These are phyloP conservation scores for Brassica rapa DNA, from an alignment of 345 rosid species.

Conservation along the genomic window DNA sequence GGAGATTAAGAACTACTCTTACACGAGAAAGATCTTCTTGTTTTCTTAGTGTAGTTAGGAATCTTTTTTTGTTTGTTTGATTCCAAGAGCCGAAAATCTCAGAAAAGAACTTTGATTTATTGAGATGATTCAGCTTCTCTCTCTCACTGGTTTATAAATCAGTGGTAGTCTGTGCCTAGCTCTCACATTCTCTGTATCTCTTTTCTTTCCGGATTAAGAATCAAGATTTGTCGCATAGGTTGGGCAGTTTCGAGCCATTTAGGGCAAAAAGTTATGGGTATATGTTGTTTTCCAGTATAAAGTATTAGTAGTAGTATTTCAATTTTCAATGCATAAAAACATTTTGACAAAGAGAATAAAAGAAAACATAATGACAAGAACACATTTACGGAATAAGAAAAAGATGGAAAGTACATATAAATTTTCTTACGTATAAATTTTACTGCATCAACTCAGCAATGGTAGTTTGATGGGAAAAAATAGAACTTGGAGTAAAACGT, in stretches of 20 bases:
- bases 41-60: not conserved
- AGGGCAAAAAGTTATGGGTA: not conserved
- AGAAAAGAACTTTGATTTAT: not conserved
- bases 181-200: not conserved
- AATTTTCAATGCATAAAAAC: not conserved
- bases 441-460: not conserved
- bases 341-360: not conserved
- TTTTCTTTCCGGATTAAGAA: not conserved
- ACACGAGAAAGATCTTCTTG: not conserved
- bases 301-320: not conserved
- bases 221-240: not conserved
- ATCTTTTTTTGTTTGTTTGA: not conserved
- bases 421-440: not conserved
- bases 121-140: not conserved
- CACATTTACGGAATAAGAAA: not conserved
- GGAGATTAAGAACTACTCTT: not conserved
- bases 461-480: not conserved
- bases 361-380: not conserved
- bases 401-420: not conserved
- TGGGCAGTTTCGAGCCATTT: not conserved
- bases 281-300: not conserved
- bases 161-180: not conserved
- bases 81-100: not conserved
- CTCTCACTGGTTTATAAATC: not conserved
- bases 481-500: not conserved